Percentiles rank a stretch among this genome's conserved stretches.
Conservation (phyloP, 306 rosid genomes). For the Erythrophleum fordii region DNA sequence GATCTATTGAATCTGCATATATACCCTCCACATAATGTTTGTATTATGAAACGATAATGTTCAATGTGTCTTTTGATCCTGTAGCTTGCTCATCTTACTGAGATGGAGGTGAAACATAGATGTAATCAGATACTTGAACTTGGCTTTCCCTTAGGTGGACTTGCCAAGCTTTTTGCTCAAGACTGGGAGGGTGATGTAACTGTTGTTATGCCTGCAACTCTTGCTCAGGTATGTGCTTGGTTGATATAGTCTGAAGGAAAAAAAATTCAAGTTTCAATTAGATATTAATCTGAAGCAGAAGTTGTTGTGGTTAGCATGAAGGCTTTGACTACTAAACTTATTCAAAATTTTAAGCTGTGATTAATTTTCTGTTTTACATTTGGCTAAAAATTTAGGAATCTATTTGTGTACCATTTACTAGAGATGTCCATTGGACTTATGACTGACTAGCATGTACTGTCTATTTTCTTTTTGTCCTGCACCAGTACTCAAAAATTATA, state of each 20-base stretch:
- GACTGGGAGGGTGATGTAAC: constrained; percentile 99
- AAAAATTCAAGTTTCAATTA: neutral
- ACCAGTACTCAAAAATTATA: constrained; percentile 84
- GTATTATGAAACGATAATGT: constrained; percentile 5
- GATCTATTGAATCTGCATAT: constrained; percentile 9
- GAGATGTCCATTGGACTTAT: constrained; percentile 16
- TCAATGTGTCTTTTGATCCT: constrained; percentile 30
- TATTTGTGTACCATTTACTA: constrained; percentile 16
- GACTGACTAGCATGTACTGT: constrained; percentile 35
- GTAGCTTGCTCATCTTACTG: constrained; percentile 96
- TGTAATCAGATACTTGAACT: constrained; percentile 88
- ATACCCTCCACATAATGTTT: constrained; percentile 6
- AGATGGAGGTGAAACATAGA: constrained; percentile 97
- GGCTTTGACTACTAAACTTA: constrained; percentile 11
- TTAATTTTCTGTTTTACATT: constrained; percentile 11
- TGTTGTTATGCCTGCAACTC: constrained; percentile 96
- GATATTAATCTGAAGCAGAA: constrained; percentile 17
- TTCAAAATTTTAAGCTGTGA: neutral
- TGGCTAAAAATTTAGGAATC: neutral
- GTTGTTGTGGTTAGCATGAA: constrained; percentile 17
- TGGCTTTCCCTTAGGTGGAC: constrained; percentile 92
- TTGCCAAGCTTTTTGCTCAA: constrained; percentile 93
- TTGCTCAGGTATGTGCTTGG: constrained; percentile 76
- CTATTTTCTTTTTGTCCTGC: neutral
- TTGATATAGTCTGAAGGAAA: neutral